Percentiles rank a stretch among this genome's conserved stretches.
These are phyloP conservation scores for Krasilnikovozyma curviuscula DNA, from an alignment of 768 basidiomycete species.

Conservation along the genomic window DNA sequence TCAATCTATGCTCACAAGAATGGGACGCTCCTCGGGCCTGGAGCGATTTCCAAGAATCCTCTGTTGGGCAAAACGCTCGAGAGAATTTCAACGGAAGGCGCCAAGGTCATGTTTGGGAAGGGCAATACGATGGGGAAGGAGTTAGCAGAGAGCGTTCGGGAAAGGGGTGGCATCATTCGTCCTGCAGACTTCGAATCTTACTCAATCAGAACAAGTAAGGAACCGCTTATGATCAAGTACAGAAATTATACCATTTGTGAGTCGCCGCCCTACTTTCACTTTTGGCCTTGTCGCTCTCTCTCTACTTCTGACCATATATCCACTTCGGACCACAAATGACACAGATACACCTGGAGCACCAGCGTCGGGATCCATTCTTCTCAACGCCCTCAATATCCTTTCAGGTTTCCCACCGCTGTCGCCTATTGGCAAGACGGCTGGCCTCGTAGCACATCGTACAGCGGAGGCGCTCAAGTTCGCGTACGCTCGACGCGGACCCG, in stretches of 20 bases:
- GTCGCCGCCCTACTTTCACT: no score
- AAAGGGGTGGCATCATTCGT: conserved; percentile 62
- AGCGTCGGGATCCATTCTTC: conserved; percentile 57
- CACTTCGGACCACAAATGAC: no score
- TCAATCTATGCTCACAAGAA: conserved; percentile 65
- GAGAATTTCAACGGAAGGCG: conserved; percentile 52
- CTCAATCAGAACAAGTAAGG: no score
- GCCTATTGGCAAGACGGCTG: no score
- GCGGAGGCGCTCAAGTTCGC: no score
- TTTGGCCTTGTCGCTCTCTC: no score
- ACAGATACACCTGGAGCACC: conserved; percentile 69
- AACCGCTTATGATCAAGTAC: no score
- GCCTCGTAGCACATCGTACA: no score
- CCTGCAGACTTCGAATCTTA: no score
- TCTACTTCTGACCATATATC: no score
- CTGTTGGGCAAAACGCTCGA: conserved; percentile 61
- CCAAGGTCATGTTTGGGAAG: conserved; percentile 69
- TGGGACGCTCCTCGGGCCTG: conserved; percentile 49
- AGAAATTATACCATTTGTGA: conserved; percentile 59
- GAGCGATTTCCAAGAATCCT: conserved; percentile 49
- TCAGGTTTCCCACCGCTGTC: no score
- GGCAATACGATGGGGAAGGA: conserved; percentile 68
- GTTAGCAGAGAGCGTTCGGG: conserved; percentile 47
- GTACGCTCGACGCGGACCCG: no score
- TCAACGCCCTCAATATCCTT: conserved; percentile 82